Evolutionary conservation across 257 asterid genomes (phyloP), one percentile per base, ranked within the genome.

Genomic region (Lavandula angustifolia): DNA sequence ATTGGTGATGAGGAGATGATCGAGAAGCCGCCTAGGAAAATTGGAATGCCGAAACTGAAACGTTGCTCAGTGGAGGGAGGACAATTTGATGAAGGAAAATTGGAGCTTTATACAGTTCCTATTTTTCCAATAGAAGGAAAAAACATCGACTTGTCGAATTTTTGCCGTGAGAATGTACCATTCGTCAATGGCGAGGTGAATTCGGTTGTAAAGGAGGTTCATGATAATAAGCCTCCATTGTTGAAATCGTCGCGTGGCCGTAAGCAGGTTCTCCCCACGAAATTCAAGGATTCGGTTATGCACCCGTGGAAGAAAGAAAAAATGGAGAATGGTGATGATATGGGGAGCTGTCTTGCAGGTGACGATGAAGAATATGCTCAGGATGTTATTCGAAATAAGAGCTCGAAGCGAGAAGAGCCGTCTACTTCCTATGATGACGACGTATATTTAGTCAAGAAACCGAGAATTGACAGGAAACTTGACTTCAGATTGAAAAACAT

Each of bases 231-330:
- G 64, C 88, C 86, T 66, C 95, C 94, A 3, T 53, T 84, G 62
- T 66, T 85, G 74, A 94, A 76, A 78, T 85, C 96, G 44, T 85
- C 99, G 0, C 78, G 96, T 41, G 95, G 96, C n/a, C 90, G 96
- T 31, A 65, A 66, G 64, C 87, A 85, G 71, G 80, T 70, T 3
- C 84, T 87, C 17, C 96, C 97, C 1, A 67, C 61, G 46, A 86
- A 75, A 55, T 85, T 76, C 42, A 80, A 41, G 2, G 95, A 92
- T 62, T 82, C 95, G 0, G 85, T 89, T 58, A 12, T 90, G 69
- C 86, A 75, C 54, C 75, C 84, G 0, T 83, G 92, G 98, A 86
- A 76, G 84, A 83, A 86, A 48, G 95, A 77, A 8, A 83, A 75
- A 62, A 7, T 75, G 2, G 82, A 69, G 29, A 40, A 54, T 56